These are phyloP conservation scores for Remersonia thermophila DNA, from an alignment of 2,329 filamentous ascomycete species.

Conservation along the genomic window DNA sequence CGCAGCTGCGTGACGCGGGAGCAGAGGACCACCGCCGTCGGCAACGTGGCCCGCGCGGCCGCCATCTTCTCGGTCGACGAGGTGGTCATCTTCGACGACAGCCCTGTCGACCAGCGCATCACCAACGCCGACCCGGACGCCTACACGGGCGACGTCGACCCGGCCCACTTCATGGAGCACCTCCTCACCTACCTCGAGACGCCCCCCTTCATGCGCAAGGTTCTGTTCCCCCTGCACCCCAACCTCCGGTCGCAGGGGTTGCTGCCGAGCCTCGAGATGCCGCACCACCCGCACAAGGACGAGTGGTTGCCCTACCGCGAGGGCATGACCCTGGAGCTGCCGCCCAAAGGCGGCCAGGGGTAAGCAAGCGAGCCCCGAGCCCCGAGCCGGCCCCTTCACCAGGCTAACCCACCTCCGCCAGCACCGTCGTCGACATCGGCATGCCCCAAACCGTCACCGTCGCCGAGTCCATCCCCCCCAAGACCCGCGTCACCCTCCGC, in stretches of 20 bases:
- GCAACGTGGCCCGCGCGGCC: constrained; percentile 66
- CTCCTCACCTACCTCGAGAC: constrained; percentile 73
- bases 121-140: constrained; percentile 36
- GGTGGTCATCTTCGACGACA: constrained; percentile 69
- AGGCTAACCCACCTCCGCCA: constrained; percentile 16
- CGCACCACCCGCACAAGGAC: constrained; percentile 63
- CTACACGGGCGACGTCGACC: constrained; percentile 61
- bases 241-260: constrained; percentile 63
- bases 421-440: constrained; percentile 48
- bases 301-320: constrained; percentile 75
- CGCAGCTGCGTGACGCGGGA: constrained; percentile 58
- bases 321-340: constrained; percentile 50
- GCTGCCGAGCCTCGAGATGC: constrained; percentile 70
- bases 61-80: constrained; percentile 80
- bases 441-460: constrained; percentile 44
- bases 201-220: constrained; percentile 66
- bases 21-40: constrained; percentile 59
- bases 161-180: constrained; percentile 68
- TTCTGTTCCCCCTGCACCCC: constrained; percentile 65
- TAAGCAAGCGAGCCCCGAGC: constrained; percentile 11
- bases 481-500: constrained; percentile 62
- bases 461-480: constrained; percentile 48
- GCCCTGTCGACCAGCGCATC: constrained; percentile 33
- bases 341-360: constrained; percentile 28
- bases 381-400: constrained; percentile 6